Percentiles rank a stretch among this genome's conserved stretches.
phyloP scores from a whole-genome alignment of 495 filamentous ascomycete genomes.

The Pyrenopolyporus hunteri region DNA sequence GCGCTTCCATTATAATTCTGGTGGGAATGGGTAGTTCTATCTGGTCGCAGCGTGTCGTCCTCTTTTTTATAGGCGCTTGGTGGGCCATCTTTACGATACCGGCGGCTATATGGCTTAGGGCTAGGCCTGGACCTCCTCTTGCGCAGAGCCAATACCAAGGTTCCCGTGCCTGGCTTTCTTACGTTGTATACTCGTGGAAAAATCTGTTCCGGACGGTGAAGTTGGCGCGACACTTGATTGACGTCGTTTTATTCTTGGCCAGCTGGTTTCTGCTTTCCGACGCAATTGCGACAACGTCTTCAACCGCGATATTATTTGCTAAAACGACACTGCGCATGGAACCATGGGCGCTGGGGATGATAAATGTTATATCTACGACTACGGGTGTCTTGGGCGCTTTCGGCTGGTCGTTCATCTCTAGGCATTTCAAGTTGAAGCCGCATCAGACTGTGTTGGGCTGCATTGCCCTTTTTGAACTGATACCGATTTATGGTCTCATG shows the following conservation, averaged over 20 bases:
- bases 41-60: conserved; percentile 77
- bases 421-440: conserved; percentile 66
- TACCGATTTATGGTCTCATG: conserved; percentile 88
- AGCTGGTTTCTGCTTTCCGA: conserved; percentile 97
- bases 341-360: conserved; percentile 84
- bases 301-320: conserved; percentile 92
- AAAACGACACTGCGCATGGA: conserved; percentile 93
- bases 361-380: conserved; percentile 87
- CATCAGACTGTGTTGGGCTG: conserved; percentile 90
- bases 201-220: conserved; percentile 80
- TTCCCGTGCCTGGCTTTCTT: conserved; percentile 54
- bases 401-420: conserved; percentile 80
- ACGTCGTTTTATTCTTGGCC: conserved; percentile 84
- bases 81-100: conserved; percentile 94
- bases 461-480: conserved; percentile 87
- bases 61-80: conserved; percentile 91
- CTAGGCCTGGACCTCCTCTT: conserved; percentile 86
- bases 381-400: conserved; percentile 88
- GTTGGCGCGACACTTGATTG: conserved; percentile 79
- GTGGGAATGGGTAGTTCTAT: conserved; percentile 72
- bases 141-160: conserved; percentile 40
- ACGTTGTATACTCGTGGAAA: conserved; percentile 82
- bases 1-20: conserved; percentile 74
- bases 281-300: conserved; percentile 91
- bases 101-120: conserved; percentile 85